phyloP scores from a whole-genome alignment of 768 basidiomycete species.

The Boletus reticulatus region DNA sequence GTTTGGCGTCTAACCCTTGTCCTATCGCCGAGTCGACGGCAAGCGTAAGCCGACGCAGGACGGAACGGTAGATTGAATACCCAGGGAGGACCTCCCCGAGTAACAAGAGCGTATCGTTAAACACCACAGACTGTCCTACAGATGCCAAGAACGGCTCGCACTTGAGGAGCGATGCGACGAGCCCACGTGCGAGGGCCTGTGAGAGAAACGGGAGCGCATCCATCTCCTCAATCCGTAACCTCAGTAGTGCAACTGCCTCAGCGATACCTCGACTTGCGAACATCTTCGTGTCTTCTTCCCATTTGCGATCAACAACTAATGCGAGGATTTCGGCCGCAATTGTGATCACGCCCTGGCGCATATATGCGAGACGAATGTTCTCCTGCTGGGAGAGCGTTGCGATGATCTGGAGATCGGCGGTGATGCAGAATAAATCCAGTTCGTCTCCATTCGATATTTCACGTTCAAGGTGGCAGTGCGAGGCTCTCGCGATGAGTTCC shows the following conservation, averaged over 20 bases:
- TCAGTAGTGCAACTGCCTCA: slow-evolving; percentile 19
- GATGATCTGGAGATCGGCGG: slow-evolving; percentile 29
- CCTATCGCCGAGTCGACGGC: slow-evolving; percentile 7
- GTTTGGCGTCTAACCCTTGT: slow-evolving; percentile 7
- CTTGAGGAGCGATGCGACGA: slow-evolving; percentile 25
- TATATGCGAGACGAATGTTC: slow-evolving; percentile 14
- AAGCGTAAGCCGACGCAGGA: slow-evolving; percentile 13
- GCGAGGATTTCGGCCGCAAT: slow-evolving; percentile 19
- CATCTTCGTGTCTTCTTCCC: slow-evolving; percentile 6
- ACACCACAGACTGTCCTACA: slow-evolving; percentile 7
- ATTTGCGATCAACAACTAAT: slow-evolving; percentile 14
- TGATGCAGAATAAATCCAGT: slow-evolving; percentile 25
- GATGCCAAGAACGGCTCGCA: slow-evolving; percentile 19
- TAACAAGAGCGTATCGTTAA: slow-evolving; percentile 3
- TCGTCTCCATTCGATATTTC: slow-evolving; percentile 16
- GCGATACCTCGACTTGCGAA: slow-evolving; percentile 21
- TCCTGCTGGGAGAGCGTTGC: slow-evolving; percentile 17
- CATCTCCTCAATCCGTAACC: slow-evolving; percentile 19
- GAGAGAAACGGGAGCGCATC: slow-evolving; percentile 26
- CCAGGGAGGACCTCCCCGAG: slow-evolving; percentile 20
- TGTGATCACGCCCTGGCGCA: slow-evolving; percentile 24
- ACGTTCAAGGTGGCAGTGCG: slow-evolving; percentile 25
- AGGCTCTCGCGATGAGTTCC: slow-evolving; percentile 15
- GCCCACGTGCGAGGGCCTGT: slow-evolving; percentile 19
- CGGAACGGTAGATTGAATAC: slow-evolving; percentile 28